Evolutionary conservation across 441 rosid species (phyloP).

Genomic region (Erodium texanum): DNA sequence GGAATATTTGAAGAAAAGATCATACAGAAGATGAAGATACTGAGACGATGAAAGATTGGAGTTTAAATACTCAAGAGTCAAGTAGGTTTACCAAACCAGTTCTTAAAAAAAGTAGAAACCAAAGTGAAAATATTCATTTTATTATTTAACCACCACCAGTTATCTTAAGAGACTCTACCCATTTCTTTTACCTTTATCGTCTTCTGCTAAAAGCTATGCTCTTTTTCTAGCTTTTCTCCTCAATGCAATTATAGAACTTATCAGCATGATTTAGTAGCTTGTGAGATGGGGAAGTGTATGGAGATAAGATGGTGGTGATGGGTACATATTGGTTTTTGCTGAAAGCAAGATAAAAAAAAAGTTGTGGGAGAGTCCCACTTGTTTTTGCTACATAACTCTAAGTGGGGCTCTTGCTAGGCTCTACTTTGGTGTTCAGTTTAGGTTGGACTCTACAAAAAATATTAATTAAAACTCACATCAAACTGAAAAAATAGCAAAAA

Average conservation of each 20-base stretch:
- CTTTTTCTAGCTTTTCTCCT: constrained; percentile 7
- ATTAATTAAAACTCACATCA: neutral
- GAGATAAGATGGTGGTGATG: constrained; percentile 8
- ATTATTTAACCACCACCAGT: neutral
- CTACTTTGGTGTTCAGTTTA: constrained; percentile 9
- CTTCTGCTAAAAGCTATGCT: constrained; percentile 14
- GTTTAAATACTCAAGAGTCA: constrained; percentile 26
- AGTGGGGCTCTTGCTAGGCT: constrained; percentile 14
- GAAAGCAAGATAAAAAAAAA: constrained; percentile 4
- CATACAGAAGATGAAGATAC: constrained; percentile 10
- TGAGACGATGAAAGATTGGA: constrained; percentile 21
- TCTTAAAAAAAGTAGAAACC: constrained; percentile 16
- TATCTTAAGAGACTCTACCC: neutral
- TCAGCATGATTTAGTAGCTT: constrained; percentile 24
- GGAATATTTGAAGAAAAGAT: constrained; percentile 20
- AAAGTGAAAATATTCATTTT: constrained; percentile 12
- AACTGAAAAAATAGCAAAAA: neutral
- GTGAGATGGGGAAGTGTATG: constrained; percentile 14
- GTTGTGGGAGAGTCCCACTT: constrained; percentile 13
- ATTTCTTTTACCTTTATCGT: constrained; percentile 11
- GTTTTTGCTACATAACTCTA: constrained; percentile 14
- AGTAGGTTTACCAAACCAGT: constrained; percentile 15
- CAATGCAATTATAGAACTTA: constrained; percentile 25
- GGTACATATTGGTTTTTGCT: constrained; percentile 6
- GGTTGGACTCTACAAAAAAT: constrained; percentile 8